Evolutionary conservation across 2,329 filamentous ascomycete species (phyloP), one percentile per base, ranked within the genome.

Genomic region (Blastomyces gilchristii): DNA sequence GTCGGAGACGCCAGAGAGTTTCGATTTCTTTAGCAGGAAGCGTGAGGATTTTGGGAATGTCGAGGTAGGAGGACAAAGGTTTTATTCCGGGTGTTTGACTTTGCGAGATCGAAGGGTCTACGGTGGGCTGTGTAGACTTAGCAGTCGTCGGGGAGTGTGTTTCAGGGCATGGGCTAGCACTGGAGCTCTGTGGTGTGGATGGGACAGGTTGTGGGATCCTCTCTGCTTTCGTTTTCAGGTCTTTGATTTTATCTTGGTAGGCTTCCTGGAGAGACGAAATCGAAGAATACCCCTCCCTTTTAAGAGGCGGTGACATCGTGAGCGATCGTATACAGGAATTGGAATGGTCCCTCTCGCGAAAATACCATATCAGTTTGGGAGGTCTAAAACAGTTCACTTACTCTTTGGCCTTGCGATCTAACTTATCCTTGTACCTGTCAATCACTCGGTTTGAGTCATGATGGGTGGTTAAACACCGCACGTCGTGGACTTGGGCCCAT

Each of bases 401-500:
- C 77, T 87, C 78, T 72, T 85, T 85, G 12, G 91, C 93, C 77
- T 96, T 97, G 67, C 83, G 79, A 68, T 89, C 83, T 66, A 99
- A 87, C 79, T 96, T 96, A 63, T 87, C 83, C 69, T 85, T 85
- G 80, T 99, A 99, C 76, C 90, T 95, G 67, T 96, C 91, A 67
- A 90, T 74, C 49, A 97, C 80, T 69, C 83, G 82, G 31, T 72
- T 74, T 57, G 87, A 82, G 63, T 85, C 80, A 63, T 85, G 84
- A 65, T 91, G 89, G 18, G 91, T 94, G 65, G 88, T 88, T 56
- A 96, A 83, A 80, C 93, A 96, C 67, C 92, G 90, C 58, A 96
- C 87, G 76, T 97, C 90, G 75, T 95, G 90, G 39, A 97, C 91
- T 71, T 90, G 90, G 1, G 93, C 93, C 88, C 90, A 95, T 73